phyloP scores from a whole-genome alignment of 2,329 filamentous ascomycete species.

The Aspergillus arachidicola region DNA sequence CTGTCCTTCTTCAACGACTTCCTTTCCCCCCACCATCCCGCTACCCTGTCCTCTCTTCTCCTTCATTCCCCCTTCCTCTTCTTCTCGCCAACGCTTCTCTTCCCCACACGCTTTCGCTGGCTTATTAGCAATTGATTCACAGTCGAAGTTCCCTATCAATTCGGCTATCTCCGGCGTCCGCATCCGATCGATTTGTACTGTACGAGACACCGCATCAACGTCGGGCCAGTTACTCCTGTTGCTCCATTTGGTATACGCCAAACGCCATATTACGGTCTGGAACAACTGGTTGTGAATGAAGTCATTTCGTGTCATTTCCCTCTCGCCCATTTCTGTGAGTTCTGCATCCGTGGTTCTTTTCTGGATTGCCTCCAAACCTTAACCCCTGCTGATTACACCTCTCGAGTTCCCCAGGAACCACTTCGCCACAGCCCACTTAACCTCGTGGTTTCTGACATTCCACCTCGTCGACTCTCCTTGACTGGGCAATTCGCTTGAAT shows the following conservation, averaged over 20 bases:
- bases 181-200: conserved; percentile 31
- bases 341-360: conserved; percentile 9
- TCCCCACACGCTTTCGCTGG: conserved; percentile 3
- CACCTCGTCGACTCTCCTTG: neutral
- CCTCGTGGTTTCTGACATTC: conserved; percentile 6
- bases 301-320: neutral
- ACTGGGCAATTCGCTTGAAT: neutral
- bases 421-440: conserved; percentile 20
- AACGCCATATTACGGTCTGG: conserved; percentile 3
- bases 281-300: conserved; percentile 1
- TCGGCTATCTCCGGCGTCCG: conserved; percentile 32
- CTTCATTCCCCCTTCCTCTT: conserved; percentile 1
- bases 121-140: conserved; percentile 31
- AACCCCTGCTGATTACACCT: conserved; percentile 22
- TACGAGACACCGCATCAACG: conserved; percentile 3
- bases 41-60: neutral
- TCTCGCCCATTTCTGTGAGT: conserved; percentile 11
- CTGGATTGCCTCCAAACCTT: conserved; percentile 16
- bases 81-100: neutral
- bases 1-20: neutral
- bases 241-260: neutral
- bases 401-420: conserved; percentile 20
- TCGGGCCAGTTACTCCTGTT: neutral
- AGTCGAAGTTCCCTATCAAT: neutral
- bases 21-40: conserved; percentile 4